These are phyloP conservation scores for Yamadazyma kanchanaburiensis DNA, from an alignment of 1,139 yeast species.

Conservation along the genomic window DNA sequence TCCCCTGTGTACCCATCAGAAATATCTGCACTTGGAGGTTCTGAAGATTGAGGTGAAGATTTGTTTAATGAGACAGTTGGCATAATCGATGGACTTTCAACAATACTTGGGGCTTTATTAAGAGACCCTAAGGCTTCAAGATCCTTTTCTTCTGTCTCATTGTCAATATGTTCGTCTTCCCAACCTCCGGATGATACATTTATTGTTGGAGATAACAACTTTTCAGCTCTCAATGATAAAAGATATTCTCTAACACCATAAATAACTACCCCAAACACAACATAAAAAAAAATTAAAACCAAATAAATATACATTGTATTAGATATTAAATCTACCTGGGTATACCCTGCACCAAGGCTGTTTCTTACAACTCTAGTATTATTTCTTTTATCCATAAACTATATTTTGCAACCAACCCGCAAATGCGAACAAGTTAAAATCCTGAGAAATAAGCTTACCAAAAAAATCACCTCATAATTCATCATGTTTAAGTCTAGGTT, in stretches of 20 bases:
- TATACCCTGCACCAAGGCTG: constrained; percentile 1
- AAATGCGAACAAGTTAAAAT: constrained; percentile 1
- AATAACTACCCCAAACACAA: constrained; percentile 19
- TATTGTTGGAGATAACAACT: background rate
- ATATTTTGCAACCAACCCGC: background rate
- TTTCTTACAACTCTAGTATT: background rate
- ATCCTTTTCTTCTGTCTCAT: constrained; percentile 1
- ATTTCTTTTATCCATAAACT: background rate
- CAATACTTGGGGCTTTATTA: constrained; percentile 1
- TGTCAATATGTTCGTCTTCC: constrained; percentile 2
- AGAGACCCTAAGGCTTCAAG: constrained; percentile 9
- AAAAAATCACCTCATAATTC: constrained; percentile 3
- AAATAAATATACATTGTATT: constrained; percentile 27
- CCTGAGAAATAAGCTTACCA: constrained; percentile 2
- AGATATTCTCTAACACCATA: constrained; percentile 28
- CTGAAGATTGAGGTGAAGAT: background rate
- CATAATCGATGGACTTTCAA: background rate
- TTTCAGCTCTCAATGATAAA: constrained; percentile 14
- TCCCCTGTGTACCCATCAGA: constrained; percentile 8
- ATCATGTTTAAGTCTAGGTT: constrained; percentile 11
- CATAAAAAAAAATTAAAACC: constrained; percentile 18
- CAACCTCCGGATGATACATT: too few relatives aligned
- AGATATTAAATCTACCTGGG: constrained; percentile 19
- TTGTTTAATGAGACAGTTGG: background rate
- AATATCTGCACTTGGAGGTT: background rate